These are phyloP conservation scores for Aurantiochytrium sp. DNA, from an alignment of 108 stramenopile genomes.

Conservation along the genomic window DNA sequence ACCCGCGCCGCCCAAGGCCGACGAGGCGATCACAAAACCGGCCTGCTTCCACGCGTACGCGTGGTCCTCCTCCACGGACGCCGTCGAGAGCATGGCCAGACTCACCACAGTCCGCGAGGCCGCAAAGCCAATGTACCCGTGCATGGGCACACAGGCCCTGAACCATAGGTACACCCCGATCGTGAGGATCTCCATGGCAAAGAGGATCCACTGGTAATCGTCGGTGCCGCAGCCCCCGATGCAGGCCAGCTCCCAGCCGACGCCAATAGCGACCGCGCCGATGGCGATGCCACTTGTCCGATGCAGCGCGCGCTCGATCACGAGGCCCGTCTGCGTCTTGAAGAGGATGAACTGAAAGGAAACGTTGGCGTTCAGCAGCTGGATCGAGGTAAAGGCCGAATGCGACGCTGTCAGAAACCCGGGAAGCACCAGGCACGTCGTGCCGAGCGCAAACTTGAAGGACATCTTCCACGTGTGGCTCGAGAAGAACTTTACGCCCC, in stretches of 20 bases:
- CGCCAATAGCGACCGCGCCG: background rate
- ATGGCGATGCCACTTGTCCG: background rate
- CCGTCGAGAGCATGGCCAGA: background rate
- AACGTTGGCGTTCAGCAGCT: background rate
- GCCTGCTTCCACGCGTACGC: background rate
- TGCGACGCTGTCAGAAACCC: background rate
- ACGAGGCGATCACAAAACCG: background rate
- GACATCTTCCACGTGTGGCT: background rate
- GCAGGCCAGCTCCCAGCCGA: background rate
- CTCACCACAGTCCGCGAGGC: background rate
- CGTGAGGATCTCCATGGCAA: background rate
- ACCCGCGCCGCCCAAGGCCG: background rate
- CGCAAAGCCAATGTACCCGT: background rate
- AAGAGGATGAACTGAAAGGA: background rate
- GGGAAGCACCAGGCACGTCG: background rate
- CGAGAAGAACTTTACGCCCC: background rate
- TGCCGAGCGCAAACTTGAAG: constrained; percentile 1
- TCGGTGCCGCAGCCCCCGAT: background rate
- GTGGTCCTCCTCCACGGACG: background rate
- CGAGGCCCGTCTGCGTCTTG: background rate
- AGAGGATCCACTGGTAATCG: background rate
- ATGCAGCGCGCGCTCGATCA: background rate
- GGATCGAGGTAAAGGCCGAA: background rate
- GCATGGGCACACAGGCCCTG: background rate
- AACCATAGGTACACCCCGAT: constrained; percentile 1